Percentiles rank a stretch among this genome's conserved stretches.
Conservation (phyloP, 2,329 filamentous ascomycete genomes). For the Verticillium isaacii region DNA sequence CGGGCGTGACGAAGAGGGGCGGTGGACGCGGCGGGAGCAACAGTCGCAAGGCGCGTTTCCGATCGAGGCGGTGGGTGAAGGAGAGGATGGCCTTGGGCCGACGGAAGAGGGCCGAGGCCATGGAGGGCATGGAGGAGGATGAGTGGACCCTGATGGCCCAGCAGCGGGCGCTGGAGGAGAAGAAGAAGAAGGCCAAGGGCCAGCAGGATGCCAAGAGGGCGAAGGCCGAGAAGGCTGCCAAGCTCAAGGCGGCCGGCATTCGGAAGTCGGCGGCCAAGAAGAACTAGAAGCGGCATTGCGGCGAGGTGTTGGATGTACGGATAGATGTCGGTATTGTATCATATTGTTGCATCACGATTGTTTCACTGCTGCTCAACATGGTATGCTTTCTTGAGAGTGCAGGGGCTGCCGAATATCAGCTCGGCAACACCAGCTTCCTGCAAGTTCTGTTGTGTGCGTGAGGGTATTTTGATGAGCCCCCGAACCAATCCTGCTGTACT, state of each 20-base stretch:
- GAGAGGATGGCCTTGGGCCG: slow-evolving; percentile 34
- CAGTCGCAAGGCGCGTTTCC: slow-evolving; percentile 45
- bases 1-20: slow-evolving; percentile 44
- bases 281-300: slow-evolving; percentile 11
- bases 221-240: slow-evolving; percentile 30
- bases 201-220: slow-evolving; percentile 26
- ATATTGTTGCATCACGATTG: neutral
- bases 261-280: slow-evolving; percentile 19
- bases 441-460: no score
- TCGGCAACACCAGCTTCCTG: no score
- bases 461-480: no score
- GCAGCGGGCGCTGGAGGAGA: slow-evolving; percentile 21
- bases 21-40: slow-evolving; percentile 3
- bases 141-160: slow-evolving; percentile 19
- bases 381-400: neutral
- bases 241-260: slow-evolving; percentile 5
- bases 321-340: neutral
- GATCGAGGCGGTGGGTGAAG: slow-evolving; percentile 35
- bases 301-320: slow-evolving; percentile 6
- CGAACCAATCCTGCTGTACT: no score
- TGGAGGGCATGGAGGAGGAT: slow-evolving; percentile 18
- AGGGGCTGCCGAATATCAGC: neutral
- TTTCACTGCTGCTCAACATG: neutral
- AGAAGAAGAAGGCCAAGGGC: slow-evolving; percentile 17
- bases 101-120: slow-evolving; percentile 31